Base-by-base conservation (phyloP, 1,139 yeast genomes). In the Zygosaccharomyces sapae region DNA sequence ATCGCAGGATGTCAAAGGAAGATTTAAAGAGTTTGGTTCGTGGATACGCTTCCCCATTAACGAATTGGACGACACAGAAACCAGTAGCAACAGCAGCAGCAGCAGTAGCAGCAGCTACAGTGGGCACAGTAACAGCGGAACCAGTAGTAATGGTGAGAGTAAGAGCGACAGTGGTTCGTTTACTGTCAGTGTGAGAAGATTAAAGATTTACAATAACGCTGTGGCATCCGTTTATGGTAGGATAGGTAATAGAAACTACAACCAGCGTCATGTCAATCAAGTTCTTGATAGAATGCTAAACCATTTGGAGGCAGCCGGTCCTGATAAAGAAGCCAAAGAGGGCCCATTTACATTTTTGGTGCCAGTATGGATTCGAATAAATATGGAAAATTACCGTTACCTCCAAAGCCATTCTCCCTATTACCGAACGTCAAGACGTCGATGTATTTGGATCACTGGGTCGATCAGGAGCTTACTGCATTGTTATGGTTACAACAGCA, bases 181-280 rank as follows among this genome's bases (percentile, higher is more conserved):
- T 41, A 61, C 65, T 2, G 56, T 61, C n/a, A 63, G 66, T 46
- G 57, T 61, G 5, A 54, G 67, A 43, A 49, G 67, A 35, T 55
- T 62, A 18, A 58, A 56, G 48, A 55, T 61, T n/a, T 63, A 63
- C 48, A 55, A 63, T 33, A 62, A 62, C 39, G 56, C 54, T 3
- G 46, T 57, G 8, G 43, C 41, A n/a, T 55, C 58, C 25, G 59
- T 60, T 2, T 62, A 54, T 37, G 58, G 61, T 10, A 38, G 39
- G 8, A 16, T 30, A 4, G 19, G 34, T n/a, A 33, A 44, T 6
- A 46, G 52, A 29, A 47, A 49, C 10, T 57, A 50, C 41, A 57
- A 50, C 12, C 60, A 58, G 38, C 53, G 51, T 22, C 40, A 37
- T 12, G 61, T 63, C 13, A 58, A 62, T 41, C 36, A 44, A 18